Evolutionary conservation across 1,284 basidiomycete species (phyloP).

Genomic region (Rhodotorula sp.): DNA sequence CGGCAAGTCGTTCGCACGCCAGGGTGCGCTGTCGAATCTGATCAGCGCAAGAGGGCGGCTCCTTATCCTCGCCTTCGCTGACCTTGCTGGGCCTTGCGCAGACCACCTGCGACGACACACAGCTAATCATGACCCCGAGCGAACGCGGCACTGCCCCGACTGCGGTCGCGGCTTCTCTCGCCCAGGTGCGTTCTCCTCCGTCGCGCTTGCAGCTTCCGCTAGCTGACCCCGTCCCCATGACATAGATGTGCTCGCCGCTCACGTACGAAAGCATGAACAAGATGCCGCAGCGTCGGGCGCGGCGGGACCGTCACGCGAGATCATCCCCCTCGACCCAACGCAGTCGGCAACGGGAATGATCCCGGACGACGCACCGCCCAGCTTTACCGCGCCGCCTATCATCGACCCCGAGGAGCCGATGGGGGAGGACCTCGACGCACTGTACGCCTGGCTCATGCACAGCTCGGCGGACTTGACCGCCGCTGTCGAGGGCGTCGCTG

Average conservation of each 20-base stretch:
- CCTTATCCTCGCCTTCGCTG: too few relatives aligned
- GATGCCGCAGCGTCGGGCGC: too few relatives aligned
- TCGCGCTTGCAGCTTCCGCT: too few relatives aligned
- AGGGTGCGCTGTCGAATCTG: neutral
- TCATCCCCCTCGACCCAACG: neutral
- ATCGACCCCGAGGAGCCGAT: too few relatives aligned
- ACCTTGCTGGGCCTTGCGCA: neutral
- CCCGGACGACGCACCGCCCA: too few relatives aligned
- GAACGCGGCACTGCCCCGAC: neutral
- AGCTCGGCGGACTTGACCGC: neutral
- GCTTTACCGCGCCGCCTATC: too few relatives aligned
- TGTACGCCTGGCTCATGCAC: neutral
- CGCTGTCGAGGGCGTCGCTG: neutral
- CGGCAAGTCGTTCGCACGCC: neutral
- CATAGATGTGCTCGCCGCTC: slow-evolving; percentile 1
- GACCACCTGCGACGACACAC: slow-evolving; percentile 1
- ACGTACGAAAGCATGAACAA: neutral
- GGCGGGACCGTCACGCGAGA: neutral
- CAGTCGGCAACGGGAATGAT: neutral
- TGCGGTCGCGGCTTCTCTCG: slow-evolving; percentile 1
- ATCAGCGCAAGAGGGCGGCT: too few relatives aligned
- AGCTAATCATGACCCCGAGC: slow-evolving; percentile 1
- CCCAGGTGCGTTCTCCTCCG: too few relatives aligned
- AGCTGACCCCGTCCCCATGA: too few relatives aligned
- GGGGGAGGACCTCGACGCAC: neutral